Percentiles rank a stretch among this genome's conserved stretches.
phyloP scores from a whole-genome alignment of 371 early-diverging fungal genomes.

The Mucor ambiguus region DNA sequence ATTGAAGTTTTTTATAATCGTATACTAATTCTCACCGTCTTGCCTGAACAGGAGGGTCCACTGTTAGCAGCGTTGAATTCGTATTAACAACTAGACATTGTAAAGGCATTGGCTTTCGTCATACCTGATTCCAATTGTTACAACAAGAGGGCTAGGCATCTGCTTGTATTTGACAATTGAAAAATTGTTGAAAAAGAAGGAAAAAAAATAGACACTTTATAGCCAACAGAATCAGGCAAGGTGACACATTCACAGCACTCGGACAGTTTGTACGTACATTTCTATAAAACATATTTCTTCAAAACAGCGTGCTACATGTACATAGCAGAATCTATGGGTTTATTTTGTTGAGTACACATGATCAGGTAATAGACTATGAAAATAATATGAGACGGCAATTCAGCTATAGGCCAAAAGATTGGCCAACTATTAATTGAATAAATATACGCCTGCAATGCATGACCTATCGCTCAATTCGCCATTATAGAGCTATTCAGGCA shows the following conservation, averaged over 20 bases:
- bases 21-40: constrained; percentile 40
- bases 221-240: neutral
- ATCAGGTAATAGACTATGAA: neutral
- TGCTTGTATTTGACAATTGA: neutral
- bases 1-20: neutral
- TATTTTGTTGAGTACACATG: neutral
- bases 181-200: neutral
- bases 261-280: neutral
- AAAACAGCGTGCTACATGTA: no score
- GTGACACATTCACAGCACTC: neutral
- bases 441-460: no score
- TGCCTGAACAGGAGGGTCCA: constrained; percentile 68
- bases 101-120: neutral
- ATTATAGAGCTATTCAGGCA: neutral
- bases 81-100: neutral
- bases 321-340: neutral
- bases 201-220: neutral
- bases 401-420: no score
- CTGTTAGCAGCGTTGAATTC: neutral
- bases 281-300: neutral
- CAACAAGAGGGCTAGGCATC: neutral
- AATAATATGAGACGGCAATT: neutral
- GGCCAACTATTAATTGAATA: no score
- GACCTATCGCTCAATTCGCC: neutral
- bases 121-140: constrained; percentile 14